Percentiles rank a stretch among this genome's conserved stretches.
Evolutionary conservation across 345 rosid species (phyloP).

Genomic region (Sisymbrium irio): DNA sequence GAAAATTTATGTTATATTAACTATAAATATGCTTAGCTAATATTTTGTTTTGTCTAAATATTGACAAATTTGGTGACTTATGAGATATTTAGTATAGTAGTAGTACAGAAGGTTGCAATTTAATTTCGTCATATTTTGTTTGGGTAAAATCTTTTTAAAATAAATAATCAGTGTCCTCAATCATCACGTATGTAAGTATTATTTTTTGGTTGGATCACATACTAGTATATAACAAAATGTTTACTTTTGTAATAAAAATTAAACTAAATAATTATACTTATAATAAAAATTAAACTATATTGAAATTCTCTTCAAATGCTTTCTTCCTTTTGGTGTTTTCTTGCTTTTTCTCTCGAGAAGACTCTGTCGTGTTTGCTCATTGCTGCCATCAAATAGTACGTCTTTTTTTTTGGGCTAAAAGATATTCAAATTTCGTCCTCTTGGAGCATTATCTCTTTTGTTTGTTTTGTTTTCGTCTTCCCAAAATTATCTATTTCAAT

Average conservation of each 20-base stretch:
- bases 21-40: neutral
- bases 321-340: slow-evolving; percentile 19
- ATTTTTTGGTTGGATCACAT: neutral
- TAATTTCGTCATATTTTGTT: neutral
- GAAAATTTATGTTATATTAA: neutral
- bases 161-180: neutral
- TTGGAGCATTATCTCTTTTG: neutral
- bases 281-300: neutral
- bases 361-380: slow-evolving; percentile 24
- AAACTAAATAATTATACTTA: neutral
- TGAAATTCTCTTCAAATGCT: neutral
- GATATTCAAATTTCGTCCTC: neutral
- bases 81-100: neutral
- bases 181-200: neutral
- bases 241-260: too few species aligned
- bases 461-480: neutral
- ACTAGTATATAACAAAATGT: neutral
- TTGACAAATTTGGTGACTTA: neutral
- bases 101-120: neutral
- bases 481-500: too few species aligned
- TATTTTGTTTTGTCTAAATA: neutral
- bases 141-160: neutral
- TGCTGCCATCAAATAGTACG: slow-evolving; percentile 10
- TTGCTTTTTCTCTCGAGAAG: slow-evolving; percentile 16
- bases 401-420: neutral